A percentile compares a stretch with the other conserved stretches of the same genome.
Evolutionary conservation across 202 grass and related monocot genomes (phyloP).

Genomic region (Zizania palustris): DNA sequence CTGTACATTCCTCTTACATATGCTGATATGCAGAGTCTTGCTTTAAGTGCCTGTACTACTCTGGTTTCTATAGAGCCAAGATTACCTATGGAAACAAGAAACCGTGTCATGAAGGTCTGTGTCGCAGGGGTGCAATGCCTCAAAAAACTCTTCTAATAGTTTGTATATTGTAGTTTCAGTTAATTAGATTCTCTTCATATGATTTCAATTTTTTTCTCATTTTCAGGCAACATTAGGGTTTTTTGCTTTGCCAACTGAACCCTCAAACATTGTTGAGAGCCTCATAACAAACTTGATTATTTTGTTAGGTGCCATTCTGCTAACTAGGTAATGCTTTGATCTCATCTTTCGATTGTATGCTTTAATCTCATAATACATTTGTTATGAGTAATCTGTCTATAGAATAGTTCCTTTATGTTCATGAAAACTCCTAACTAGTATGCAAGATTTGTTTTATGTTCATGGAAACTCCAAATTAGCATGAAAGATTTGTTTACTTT

Average conservation of each 20-base stretch:
- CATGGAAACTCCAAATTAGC: background rate
- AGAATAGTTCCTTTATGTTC: background rate
- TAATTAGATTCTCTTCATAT: conserved; percentile 19
- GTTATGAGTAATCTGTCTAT: background rate
- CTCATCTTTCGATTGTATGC: conserved; percentile 5
- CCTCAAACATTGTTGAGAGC: conserved; percentile 76
- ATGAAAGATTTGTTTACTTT: background rate
- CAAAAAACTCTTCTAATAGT: conserved; percentile 30
- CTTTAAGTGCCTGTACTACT: conserved; percentile 94
- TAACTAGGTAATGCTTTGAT: conserved; percentile 73
- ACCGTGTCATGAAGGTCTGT: conserved; percentile 94
- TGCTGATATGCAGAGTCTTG: conserved; percentile 84
- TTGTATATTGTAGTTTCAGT: conserved; percentile 31
- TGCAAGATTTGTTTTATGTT: background rate
- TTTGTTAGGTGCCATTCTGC: conserved; percentile 86
- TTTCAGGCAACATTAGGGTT: conserved; percentile 93
- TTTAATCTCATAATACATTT: no score
- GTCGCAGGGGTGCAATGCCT: conserved; percentile 21
- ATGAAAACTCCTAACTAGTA: background rate
- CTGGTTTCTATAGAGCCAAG: conserved; percentile 94
- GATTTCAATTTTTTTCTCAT: conserved; percentile 43
- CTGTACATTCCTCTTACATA: conserved; percentile 33
- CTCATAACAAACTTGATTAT: conserved; percentile 91
- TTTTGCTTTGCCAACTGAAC: conserved; percentile 89
- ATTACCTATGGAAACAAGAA: conserved; percentile 97